A percentile compares a stretch with the other conserved stretches of the same genome.
Evolutionary conservation across 1,139 yeast genomes (phyloP).

Genomic region (Candida glucosophila): DNA sequence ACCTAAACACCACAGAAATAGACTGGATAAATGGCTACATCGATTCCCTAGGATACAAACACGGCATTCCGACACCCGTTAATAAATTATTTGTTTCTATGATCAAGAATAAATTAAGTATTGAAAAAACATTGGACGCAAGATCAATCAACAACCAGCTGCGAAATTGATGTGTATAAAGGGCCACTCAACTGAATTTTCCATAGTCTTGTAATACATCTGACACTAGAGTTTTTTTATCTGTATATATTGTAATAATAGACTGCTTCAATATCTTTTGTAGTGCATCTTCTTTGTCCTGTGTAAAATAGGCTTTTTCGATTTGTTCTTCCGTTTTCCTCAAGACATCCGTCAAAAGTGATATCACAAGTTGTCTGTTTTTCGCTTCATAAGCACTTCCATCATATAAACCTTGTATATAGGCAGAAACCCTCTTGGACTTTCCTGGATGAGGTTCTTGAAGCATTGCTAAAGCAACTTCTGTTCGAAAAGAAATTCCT

Average conservation of each 20-base stretch:
- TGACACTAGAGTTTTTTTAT: no score
- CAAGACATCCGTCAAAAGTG: slow-evolving; percentile 23
- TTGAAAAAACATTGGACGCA: slow-evolving; percentile 23
- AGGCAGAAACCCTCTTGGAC: slow-evolving; percentile 21
- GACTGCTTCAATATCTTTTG: no score
- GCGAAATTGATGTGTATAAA: no score
- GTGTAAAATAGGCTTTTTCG: no score
- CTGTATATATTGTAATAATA: no score
- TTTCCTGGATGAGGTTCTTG: slow-evolving; percentile 35
- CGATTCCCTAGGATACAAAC: slow-evolving; percentile 39
- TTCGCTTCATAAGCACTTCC: slow-evolving; percentile 30
- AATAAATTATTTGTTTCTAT: slow-evolving; percentile 42
- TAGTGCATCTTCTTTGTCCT: no score
- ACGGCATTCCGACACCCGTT: slow-evolving; percentile 30
- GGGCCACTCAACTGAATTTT: no score
- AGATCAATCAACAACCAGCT: no score
- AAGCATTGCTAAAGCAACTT: slow-evolving; percentile 61
- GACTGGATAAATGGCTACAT: slow-evolving; percentile 75
- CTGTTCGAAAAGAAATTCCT: slow-evolving; percentile 62
- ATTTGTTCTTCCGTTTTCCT: no score
- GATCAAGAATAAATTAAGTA: slow-evolving; percentile 34
- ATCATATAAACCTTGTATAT: slow-evolving; percentile 34
- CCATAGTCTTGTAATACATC: no score
- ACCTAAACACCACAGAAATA: slow-evolving; percentile 61
- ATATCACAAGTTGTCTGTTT: slow-evolving; percentile 19